Conservation (phyloP, 2,329 filamentous ascomycete genomes). For the Xylariaceae sp. region DNA sequence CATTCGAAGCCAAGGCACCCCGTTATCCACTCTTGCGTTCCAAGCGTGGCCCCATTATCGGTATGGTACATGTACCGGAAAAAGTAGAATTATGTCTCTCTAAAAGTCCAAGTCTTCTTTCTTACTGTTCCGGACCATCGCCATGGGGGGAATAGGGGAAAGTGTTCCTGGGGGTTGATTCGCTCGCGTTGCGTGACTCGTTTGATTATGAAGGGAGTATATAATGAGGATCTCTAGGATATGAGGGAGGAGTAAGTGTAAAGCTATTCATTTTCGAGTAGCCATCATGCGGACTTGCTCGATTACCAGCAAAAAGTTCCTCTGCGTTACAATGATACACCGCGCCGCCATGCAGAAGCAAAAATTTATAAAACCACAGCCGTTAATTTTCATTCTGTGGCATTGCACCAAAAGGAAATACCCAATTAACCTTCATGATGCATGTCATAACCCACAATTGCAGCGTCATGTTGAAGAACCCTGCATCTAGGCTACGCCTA, state of each 20-base stretch:
- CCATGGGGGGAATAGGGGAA: neutral
- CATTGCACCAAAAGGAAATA: slow-evolving; percentile 33
- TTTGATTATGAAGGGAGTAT: slow-evolving; percentile 24
- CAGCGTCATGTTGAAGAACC: slow-evolving; percentile 9
- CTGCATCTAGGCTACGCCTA: neutral
- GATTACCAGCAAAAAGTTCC: slow-evolving; percentile 25
- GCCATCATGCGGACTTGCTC: slow-evolving; percentile 22
- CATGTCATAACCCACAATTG: slow-evolving; percentile 26
- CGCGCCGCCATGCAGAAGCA: slow-evolving; percentile 31
- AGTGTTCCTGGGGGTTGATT: neutral
- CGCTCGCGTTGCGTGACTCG: slow-evolving; percentile 4
- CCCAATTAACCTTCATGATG: slow-evolving; percentile 36
- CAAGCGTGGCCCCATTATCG: slow-evolving; percentile 20
- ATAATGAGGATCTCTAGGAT: slow-evolving; percentile 26
- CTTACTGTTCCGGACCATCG: neutral
- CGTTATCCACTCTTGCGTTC: slow-evolving; percentile 19
- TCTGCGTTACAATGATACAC: slow-evolving; percentile 29
- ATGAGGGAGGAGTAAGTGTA: slow-evolving; percentile 16
- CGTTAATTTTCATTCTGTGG: slow-evolving; percentile 27
- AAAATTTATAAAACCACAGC: slow-evolving; percentile 26
- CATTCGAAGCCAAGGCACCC: slow-evolving; percentile 16
- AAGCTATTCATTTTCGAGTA: slow-evolving; percentile 14
- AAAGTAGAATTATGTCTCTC: slow-evolving; percentile 24
- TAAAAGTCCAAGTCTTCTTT: slow-evolving; percentile 7
- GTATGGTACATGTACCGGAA: slow-evolving; percentile 37